Percentiles rank a stretch among this genome's conserved stretches.
These are phyloP conservation scores for Apiospora aurea DNA, from an alignment of 2,329 filamentous ascomycete species.

Conservation along the genomic window DNA sequence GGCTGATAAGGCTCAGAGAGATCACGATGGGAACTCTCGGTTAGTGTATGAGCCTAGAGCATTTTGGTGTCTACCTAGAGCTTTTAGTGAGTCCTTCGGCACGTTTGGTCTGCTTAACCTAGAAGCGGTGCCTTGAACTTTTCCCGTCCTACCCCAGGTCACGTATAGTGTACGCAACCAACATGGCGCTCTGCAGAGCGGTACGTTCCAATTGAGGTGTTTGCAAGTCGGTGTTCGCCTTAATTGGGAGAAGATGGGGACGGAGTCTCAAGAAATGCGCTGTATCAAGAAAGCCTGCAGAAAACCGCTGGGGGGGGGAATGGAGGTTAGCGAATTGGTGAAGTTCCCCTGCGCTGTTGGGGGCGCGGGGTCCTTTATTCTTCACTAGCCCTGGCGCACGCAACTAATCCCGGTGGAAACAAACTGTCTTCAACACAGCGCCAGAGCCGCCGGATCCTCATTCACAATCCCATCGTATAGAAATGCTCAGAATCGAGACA, in stretches of 20 bases:
- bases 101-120: neutral
- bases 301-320: neutral
- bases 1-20: neutral
- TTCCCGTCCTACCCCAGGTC: neutral
- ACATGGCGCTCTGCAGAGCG: neutral
- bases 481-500: neutral
- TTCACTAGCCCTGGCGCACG: neutral
- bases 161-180: neutral
- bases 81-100: neutral
- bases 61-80: neutral
- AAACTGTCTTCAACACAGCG: neutral
- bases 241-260: neutral
- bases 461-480: neutral
- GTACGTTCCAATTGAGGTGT: neutral
- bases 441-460: neutral
- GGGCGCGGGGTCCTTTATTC: neutral
- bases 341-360: neutral
- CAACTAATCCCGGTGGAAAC: too few relatives aligned
- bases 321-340: neutral
- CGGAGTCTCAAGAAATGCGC: neutral
- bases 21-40: neutral
- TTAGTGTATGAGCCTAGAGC: neutral
- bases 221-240: too few relatives aligned
- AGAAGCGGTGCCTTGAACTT: neutral
- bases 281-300: neutral